A percentile compares a stretch with the other conserved stretches of the same genome.
Evolutionary conservation across 2,329 filamentous ascomycete genomes (phyloP).

Genomic region (Clarireedia homoeocarpa): DNA sequence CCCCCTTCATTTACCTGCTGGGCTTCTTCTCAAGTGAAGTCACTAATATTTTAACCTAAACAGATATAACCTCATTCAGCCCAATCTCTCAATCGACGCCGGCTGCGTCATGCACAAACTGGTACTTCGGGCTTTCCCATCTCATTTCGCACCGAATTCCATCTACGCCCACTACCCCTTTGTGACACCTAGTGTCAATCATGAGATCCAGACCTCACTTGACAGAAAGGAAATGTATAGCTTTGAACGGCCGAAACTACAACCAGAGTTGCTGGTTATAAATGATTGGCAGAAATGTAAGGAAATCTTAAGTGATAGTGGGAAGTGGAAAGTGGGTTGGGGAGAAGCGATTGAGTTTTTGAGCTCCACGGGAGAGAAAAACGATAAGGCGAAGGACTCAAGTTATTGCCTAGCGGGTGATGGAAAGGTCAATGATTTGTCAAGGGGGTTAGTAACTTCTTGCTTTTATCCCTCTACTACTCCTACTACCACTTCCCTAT

Average conservation of each 20-base stretch:
- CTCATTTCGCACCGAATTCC: conserved; percentile 67
- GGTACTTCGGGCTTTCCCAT: conserved; percentile 69
- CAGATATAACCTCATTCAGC: conserved; percentile 5
- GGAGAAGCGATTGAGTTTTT: background rate
- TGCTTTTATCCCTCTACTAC: too few species aligned
- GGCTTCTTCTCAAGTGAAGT: background rate
- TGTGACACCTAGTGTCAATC: conserved; percentile 61
- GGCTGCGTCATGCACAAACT: conserved; percentile 81
- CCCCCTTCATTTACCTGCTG: background rate
- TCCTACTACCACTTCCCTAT: too few species aligned
- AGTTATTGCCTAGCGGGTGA: too few species aligned
- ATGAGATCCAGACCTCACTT: conserved; percentile 58
- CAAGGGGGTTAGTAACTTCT: too few species aligned
- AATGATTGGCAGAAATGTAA: background rate
- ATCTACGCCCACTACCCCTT: conserved; percentile 61
- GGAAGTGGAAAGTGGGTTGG: background rate
- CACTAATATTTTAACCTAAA: background rate
- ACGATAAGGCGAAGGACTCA: too few species aligned
- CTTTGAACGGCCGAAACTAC: conserved; percentile 23
- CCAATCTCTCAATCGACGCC: conserved; percentile 50
- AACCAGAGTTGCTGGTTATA: background rate
- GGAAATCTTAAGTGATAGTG: conserved; percentile 16
- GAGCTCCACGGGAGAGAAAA: background rate
- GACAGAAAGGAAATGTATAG: conserved; percentile 26
- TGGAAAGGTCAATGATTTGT: too few species aligned